phyloP scores from a whole-genome alignment of 305 asterid genomes.

The Rubia peregrina region DNA sequence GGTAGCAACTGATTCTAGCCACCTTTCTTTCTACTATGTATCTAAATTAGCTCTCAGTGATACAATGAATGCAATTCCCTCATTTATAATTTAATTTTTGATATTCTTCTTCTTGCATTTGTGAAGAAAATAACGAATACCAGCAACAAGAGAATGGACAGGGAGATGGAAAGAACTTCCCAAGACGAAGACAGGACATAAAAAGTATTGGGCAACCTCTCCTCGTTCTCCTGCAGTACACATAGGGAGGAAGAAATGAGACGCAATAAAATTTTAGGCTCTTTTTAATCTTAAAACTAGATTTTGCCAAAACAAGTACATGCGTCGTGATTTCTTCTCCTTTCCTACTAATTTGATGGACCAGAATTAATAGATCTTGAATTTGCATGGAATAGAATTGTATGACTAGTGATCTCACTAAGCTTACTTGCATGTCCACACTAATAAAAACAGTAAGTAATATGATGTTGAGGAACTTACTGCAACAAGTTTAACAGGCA shows the following conservation, averaged over 20 bases:
- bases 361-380: background rate
- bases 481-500: slow-evolving; percentile 22
- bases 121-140: slow-evolving; percentile 38
- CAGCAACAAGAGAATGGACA: slow-evolving; percentile 32
- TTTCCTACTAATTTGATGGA: background rate
- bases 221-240: slow-evolving; percentile 44
- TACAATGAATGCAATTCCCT: slow-evolving; percentile 6
- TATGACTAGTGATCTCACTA: background rate
- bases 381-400: background rate
- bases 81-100: slow-evolving; percentile 53
- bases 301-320: background rate
- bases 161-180: slow-evolving; percentile 34
- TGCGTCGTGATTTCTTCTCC: background rate
- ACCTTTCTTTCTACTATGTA: background rate
- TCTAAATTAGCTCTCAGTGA: background rate
- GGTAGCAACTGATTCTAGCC: background rate
- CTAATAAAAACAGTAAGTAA: background rate
- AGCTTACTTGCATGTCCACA: background rate
- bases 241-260: slow-evolving; percentile 5
- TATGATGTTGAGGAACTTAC: slow-evolving; percentile 37
- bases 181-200: slow-evolving; percentile 27
- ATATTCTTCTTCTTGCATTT: slow-evolving; percentile 59
- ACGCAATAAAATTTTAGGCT: background rate
- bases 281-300: too few species aligned
- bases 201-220: slow-evolving; percentile 20